phyloP scores from a whole-genome alignment of 2,329 filamentous ascomycete species.

The Diaporthe capsici region DNA sequence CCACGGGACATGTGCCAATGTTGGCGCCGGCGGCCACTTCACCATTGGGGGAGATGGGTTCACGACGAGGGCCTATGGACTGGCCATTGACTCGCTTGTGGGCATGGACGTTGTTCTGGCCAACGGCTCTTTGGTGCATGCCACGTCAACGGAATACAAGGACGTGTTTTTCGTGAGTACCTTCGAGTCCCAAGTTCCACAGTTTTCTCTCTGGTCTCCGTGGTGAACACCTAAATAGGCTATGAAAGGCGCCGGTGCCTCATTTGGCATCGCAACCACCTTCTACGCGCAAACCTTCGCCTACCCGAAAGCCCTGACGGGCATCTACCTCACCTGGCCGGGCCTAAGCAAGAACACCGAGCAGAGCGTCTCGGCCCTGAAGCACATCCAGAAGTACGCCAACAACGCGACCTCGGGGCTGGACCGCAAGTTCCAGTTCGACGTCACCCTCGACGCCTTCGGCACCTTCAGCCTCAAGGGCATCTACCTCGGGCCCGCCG shows the following conservation, averaged over 20 bases:
- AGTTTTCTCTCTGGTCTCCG: neutral
- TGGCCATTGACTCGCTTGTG: conserved; percentile 64
- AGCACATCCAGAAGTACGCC: conserved; percentile 51
- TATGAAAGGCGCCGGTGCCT: conserved; percentile 57
- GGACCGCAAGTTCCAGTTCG: conserved; percentile 50
- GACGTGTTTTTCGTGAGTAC: conserved; percentile 49
- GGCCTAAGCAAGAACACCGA: conserved; percentile 41
- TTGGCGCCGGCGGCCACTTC: conserved; percentile 62
- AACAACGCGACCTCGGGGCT: conserved; percentile 47
- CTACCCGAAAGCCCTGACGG: conserved; percentile 48
- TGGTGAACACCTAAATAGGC: conserved; percentile 46
- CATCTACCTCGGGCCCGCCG: conserved; percentile 50
- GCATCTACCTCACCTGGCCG: conserved; percentile 53
- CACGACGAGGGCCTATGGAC: conserved; percentile 62
- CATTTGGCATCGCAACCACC: conserved; percentile 55
- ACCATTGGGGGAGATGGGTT: conserved; percentile 62
- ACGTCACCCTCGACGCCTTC: conserved; percentile 44
- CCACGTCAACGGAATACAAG: conserved; percentile 41
- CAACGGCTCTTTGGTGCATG: conserved; percentile 45
- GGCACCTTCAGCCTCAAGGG: conserved; percentile 49
- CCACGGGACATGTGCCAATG: conserved; percentile 61
- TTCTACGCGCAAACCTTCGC: conserved; percentile 53
- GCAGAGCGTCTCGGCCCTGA: conserved; percentile 44
- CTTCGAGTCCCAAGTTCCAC: neutral
- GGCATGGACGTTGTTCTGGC: conserved; percentile 62